Base-by-base conservation (phyloP, 2,329 filamentous ascomycete species). In the Monilinia aucupariae region DNA sequence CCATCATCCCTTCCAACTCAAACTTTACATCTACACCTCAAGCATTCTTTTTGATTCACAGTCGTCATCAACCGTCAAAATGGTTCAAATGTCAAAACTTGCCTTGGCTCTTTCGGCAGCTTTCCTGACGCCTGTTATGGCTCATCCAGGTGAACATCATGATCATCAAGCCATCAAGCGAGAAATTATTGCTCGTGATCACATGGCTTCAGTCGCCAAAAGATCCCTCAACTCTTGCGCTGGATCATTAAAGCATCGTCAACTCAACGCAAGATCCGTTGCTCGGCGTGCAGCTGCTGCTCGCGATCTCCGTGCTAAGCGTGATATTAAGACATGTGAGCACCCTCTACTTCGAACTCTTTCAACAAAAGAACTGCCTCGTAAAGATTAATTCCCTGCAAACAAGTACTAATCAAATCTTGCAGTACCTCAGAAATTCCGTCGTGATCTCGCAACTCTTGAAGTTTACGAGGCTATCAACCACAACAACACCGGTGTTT, bases 241-340 rank as follows among this genome's bases (percentile, higher is more conserved):
- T 2, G 71, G 73, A 20, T 70, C 70, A 22, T 68, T 77, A 32
- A 74, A 74, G 66, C 70, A 70, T 47, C 72, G 74, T 58, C 74
- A 72, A 52, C 71, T 75, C 37, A 69, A 73, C 55, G 67, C 68
- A 48, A 66, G 68, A 27, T 74, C 75, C 63, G 67, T 72, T 60
- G 69, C 70, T 37, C 72, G 76, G 22, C 73, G 75, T 37, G 68
- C 66, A 15, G 71, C 69, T 32, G 69, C 71, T 51, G 72, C 72
- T 30, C 69, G 73, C 39, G 66, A 69, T 48, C 65, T 64, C 12
- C 50, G 51, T 15, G 39, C 59, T 39, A 54, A 47, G 50, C 50
- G 59, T 10, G 34, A 55, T 27, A 55, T 61, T 17, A 32, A 61
- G 30, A 45, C 50, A 9, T 39, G 59, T 61, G 20, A 54, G 59